Conservation (phyloP, 2,329 filamentous ascomycete genomes). For the Onygenales sp. region DNA sequence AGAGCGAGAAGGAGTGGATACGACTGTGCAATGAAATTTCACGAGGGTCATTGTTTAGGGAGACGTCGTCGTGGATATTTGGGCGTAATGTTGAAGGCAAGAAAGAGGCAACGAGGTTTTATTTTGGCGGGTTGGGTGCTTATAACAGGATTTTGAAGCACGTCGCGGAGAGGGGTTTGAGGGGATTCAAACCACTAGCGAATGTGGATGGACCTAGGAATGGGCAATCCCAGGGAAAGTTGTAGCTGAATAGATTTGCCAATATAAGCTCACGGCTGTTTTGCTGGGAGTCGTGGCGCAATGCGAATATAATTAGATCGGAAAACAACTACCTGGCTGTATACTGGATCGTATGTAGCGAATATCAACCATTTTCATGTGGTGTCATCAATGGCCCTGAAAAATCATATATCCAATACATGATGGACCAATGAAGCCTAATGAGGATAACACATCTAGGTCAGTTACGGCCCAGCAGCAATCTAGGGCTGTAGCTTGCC, state of each 20-base stretch:
- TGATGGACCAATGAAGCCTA: not conserved
- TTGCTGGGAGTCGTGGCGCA: no score
- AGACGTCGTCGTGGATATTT: conserved; percentile 7
- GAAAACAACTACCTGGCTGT: no score
- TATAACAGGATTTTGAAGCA: not conserved
- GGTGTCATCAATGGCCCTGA: no score
- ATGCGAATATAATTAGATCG: no score
- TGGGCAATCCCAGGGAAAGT: not conserved
- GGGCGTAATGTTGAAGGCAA: conserved; percentile 6
- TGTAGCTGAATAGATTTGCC: not conserved
- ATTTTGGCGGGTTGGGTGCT: conserved; percentile 1
- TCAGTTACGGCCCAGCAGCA: no score
- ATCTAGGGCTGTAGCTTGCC: no score
- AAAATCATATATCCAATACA: no score
- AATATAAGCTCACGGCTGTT: no score
- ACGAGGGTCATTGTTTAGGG: conserved; percentile 2
- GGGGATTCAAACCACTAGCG: not conserved
- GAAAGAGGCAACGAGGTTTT: conserved; percentile 4
- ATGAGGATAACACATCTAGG: not conserved
- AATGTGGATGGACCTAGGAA: not conserved
- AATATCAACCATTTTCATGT: no score
- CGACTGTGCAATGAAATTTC: not conserved
- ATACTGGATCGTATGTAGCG: no score
- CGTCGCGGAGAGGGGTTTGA: not conserved
- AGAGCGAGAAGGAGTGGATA: conserved; percentile 6